Evolutionary conservation across 192 early-diverging fungal species (phyloP).

Genomic region (Linderina pennispora): DNA sequence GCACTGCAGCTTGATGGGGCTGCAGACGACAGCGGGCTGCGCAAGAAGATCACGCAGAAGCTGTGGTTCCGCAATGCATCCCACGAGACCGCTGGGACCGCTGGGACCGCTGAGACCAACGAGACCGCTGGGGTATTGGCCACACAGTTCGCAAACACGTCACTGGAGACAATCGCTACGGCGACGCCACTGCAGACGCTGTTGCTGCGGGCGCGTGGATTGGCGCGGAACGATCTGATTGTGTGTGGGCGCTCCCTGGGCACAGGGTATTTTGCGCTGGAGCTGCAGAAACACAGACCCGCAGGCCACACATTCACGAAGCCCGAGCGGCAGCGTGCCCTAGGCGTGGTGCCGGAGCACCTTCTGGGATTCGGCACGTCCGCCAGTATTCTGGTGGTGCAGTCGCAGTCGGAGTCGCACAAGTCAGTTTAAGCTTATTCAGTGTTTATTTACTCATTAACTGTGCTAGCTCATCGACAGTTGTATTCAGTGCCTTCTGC

Average conservation of each 20-base stretch:
- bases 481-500: constrained; percentile 11
- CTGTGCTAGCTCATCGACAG: constrained; percentile 36
- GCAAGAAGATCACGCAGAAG: constrained; percentile 21
- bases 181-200: constrained; percentile 36
- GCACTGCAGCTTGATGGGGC: too few relatives aligned
- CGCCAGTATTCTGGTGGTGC: constrained; percentile 47
- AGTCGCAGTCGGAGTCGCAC: constrained; percentile 13
- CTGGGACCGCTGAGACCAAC: too few relatives aligned
- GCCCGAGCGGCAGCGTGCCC: constrained; percentile 20
- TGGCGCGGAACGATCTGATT: constrained; percentile 16
- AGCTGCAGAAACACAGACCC: constrained; percentile 6
- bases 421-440: too few relatives aligned
- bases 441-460: constrained; percentile 29
- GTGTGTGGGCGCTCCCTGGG: constrained; percentile 33
- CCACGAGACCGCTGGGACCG: too few relatives aligned
- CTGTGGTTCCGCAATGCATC: constrained; percentile 20
- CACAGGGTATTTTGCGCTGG: constrained; percentile 20
- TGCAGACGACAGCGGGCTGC: constrained; percentile 15
- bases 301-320: constrained; percentile 24
- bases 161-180: constrained; percentile 28
- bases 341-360: constrained; percentile 39
- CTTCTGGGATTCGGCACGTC: constrained; percentile 34
- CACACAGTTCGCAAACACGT: constrained; percentile 30
- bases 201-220: constrained; percentile 19
- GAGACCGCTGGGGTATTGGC: constrained; percentile 10